Evolutionary conservation across 2,329 filamentous ascomycete species (phyloP).

Genomic region (Akanthomyces dipterigenus): DNA sequence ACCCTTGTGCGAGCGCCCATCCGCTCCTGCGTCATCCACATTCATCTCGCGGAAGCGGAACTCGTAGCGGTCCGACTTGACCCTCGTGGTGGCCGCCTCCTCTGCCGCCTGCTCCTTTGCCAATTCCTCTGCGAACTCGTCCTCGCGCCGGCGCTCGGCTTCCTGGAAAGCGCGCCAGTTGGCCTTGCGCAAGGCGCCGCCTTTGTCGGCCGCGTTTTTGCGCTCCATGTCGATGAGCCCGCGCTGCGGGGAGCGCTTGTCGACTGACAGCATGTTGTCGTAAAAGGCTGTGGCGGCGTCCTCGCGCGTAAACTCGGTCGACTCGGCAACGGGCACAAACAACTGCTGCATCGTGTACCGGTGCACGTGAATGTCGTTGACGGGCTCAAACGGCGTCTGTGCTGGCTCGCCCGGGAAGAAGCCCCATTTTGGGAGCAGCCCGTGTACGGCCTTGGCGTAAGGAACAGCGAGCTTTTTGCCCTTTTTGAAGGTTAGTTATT

Average conservation of each 20-base stretch:
- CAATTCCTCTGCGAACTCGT: constrained; percentile 28
- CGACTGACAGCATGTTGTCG: constrained; percentile 51
- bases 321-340: constrained; percentile 59
- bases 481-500: constrained; percentile 40
- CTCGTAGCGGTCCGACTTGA: constrained; percentile 49
- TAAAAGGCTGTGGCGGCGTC: constrained; percentile 62
- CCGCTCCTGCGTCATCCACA: constrained; percentile 47
- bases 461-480: constrained; percentile 68
- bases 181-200: constrained; percentile 29
- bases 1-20: constrained; percentile 44
- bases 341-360: constrained; percentile 55
- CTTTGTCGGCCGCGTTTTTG: constrained; percentile 25
- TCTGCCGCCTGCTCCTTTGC: constrained; percentile 27
- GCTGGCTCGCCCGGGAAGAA: constrained; percentile 42
- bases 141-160: constrained; percentile 37
- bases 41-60: constrained; percentile 57
- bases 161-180: constrained; percentile 35
- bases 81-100: constrained; percentile 35
- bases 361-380: constrained; percentile 61
- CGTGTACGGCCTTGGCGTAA: constrained; percentile 68
- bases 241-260: constrained; percentile 55
- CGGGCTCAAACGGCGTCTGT: constrained; percentile 45
- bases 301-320: constrained; percentile 54
- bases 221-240: constrained; percentile 53
- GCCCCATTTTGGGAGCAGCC: constrained; percentile 71